phyloP scores from a whole-genome alignment of 2,329 filamentous ascomycete species.

The Xylariaceae sp. region DNA sequence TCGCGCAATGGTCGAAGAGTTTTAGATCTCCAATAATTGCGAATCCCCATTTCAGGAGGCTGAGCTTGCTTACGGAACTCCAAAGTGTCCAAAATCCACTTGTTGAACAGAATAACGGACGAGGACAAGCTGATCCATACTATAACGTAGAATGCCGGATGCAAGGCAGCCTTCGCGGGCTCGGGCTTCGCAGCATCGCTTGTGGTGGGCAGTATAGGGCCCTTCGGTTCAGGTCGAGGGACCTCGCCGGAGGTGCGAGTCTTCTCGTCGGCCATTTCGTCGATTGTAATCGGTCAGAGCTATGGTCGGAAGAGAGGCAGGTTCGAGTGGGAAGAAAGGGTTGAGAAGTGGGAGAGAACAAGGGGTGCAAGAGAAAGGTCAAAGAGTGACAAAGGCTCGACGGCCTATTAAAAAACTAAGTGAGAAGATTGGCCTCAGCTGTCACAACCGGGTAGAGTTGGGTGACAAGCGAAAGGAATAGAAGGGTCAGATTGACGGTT shows the following conservation, averaged over 20 bases:
- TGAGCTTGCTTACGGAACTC: conserved; percentile 64
- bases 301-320: conserved; percentile 6
- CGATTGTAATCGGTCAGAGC: conserved; percentile 2
- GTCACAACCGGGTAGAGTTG: no score
- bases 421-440: neutral
- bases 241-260: conserved; percentile 76
- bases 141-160: conserved; percentile 87
- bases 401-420: neutral
- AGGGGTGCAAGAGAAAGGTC: conserved; percentile 1
- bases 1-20: no score
- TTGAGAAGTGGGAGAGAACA: neutral
- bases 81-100: conserved; percentile 87
- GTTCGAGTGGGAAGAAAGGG: conserved; percentile 3
- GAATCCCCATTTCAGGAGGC: neutral
- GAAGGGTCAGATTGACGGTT: no score
- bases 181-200: conserved; percentile 71
- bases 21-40: no score
- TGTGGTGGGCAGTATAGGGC: conserved; percentile 70
- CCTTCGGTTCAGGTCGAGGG: conserved; percentile 52
- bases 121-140: conserved; percentile 91
- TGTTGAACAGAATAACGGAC: conserved; percentile 98
- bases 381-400: conserved; percentile 2
- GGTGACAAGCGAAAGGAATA: no score
- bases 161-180: conserved; percentile 60
- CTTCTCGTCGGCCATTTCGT: conserved; percentile 69